Evolutionary conservation across 495 filamentous ascomycete genomes (phyloP), one percentile per base, ranked within the genome.

Genomic region (Penicillium nucicola): DNA sequence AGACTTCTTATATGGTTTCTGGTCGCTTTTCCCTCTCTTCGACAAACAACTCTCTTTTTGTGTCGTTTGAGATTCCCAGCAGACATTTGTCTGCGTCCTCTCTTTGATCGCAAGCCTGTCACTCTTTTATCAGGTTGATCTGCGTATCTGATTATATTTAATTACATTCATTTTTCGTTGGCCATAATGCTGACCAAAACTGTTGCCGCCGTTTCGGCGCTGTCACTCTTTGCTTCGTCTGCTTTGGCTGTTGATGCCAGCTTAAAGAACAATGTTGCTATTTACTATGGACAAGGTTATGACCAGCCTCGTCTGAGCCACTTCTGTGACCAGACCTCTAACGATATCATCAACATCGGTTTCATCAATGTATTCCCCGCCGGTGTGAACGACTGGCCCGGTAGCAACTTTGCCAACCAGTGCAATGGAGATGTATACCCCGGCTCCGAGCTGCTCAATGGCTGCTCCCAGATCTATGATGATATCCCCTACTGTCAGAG

Each of bases 291-390:
- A 12, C 76, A 79, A 76, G 76, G 76, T 46, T 37, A 42, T 9
- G 33, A 66, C 38, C 76, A 79, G 42, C 47, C 55, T 20, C 72
- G 73, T 18, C 74, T 90, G 1, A 57, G 63, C 19, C 69, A 77
- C 31, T 83, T 83, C 56, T 89, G 86, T 65, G 57, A 77, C 18
- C 73, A 85, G 34, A 61, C 76, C 0, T 70, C 65, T 9, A 69
- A 86, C 47, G 87, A 89, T 56, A 81, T 90, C 39, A 83, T 90
- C 58, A 78, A 80, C 40, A 53, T 89, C 23, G 84, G 71, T 0
- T 90, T 89, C 61, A 69, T 89, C 31, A 78, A 86, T 52, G 48
- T 68, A 5, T 89, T 87, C 57, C 85, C 87, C 0, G 67, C 76
- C 13, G 65, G 57, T 8, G 66, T 72, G n/a, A 69, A 66, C 37